Percentiles rank a stretch among this genome's conserved stretches.
These are phyloP conservation scores for Aspergillus versicolor DNA, from an alignment of 2,329 filamentous ascomycete genomes.

Conservation along the genomic window DNA sequence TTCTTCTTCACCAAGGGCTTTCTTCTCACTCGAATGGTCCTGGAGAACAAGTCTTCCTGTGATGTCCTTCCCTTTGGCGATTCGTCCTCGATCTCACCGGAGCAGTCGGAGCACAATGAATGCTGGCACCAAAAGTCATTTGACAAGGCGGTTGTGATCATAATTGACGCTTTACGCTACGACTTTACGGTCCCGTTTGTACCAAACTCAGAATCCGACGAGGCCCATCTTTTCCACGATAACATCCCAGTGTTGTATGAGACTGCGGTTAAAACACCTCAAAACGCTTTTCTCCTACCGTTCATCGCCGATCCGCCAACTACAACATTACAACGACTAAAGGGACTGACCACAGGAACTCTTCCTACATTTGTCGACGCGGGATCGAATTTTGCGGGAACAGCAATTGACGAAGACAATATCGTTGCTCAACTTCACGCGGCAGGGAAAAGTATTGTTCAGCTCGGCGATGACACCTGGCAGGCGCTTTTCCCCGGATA, in stretches of 20 bases:
- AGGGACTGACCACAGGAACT: constrained; percentile 92
- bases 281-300: constrained; percentile 83
- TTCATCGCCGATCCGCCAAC: constrained; percentile 98
- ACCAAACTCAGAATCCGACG: constrained; percentile 43
- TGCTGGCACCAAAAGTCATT: constrained; percentile 98
- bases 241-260: constrained; percentile 85
- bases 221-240: constrained; percentile 73
- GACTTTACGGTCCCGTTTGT: constrained; percentile 87
- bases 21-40: constrained; percentile 78
- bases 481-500: constrained; percentile 88
- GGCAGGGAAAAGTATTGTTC: constrained; percentile 75
- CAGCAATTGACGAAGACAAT: constrained; percentile 92
- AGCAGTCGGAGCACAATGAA: constrained; percentile 54
- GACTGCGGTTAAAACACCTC: constrained; percentile 69
- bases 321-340: constrained; percentile 85
- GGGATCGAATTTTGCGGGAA: constrained; percentile 93
- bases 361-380: constrained; percentile 91
- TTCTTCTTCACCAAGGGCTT: constrained; percentile 95
- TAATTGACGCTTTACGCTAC: constrained; percentile 93
- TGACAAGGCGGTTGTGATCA: constrained; percentile 82
- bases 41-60: constrained; percentile 74
- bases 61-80: constrained; percentile 64
- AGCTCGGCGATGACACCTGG: constrained; percentile 98
- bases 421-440: constrained; percentile 63
- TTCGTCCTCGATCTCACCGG: constrained; percentile 14